Evolutionary conservation across 805 yeast species (phyloP).

Genomic region (Zygoascus ofunaensis): DNA sequence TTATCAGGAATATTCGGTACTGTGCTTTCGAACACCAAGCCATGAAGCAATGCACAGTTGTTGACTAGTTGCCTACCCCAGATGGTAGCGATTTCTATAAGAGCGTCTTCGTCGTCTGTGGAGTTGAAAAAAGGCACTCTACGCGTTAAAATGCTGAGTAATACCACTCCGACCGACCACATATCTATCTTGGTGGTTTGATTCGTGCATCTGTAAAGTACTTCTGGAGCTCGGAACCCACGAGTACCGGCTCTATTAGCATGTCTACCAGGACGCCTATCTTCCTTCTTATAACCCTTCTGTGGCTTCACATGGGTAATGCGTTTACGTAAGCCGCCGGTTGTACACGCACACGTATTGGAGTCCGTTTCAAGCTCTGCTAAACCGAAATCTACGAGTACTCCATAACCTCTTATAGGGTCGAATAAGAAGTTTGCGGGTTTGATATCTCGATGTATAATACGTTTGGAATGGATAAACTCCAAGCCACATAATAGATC

Average conservation of each 20-base stretch:
- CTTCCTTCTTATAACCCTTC: constrained; percentile 78
- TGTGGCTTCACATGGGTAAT: constrained; percentile 24
- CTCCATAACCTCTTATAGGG: constrained; percentile 60
- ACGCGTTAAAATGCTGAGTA: constrained; percentile 65
- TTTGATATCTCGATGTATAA: constrained; percentile 89
- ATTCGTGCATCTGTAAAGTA: constrained; percentile 72
- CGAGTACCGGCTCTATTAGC: constrained; percentile 97
- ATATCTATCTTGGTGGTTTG: constrained; percentile 77
- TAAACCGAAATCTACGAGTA: constrained; percentile 83
- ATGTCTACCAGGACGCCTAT: constrained; percentile 76
- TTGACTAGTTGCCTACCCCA: constrained; percentile 70
- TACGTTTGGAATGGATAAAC: constrained; percentile 63
- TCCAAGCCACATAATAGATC: constrained; percentile 70
- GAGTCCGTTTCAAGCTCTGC: constrained; percentile 51
- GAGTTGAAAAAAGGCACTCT: constrained; percentile 93
- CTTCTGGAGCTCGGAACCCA: constrained; percentile 93
- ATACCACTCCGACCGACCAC: constrained; percentile 89
- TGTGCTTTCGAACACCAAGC: constrained; percentile 70
- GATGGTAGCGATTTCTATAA: constrained; percentile 71
- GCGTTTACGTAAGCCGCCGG: constrained; percentile 10
- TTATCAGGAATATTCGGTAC: constrained; percentile 42
- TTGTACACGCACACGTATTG: constrained; percentile 14
- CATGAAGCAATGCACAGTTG: constrained; percentile 76
- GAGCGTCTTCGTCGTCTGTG: constrained; percentile 85
- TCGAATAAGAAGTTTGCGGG: constrained; percentile 72